These are phyloP conservation scores for Paraphoma sp. DNA, from an alignment of 2,329 filamentous ascomycete genomes.

Conservation along the genomic window DNA sequence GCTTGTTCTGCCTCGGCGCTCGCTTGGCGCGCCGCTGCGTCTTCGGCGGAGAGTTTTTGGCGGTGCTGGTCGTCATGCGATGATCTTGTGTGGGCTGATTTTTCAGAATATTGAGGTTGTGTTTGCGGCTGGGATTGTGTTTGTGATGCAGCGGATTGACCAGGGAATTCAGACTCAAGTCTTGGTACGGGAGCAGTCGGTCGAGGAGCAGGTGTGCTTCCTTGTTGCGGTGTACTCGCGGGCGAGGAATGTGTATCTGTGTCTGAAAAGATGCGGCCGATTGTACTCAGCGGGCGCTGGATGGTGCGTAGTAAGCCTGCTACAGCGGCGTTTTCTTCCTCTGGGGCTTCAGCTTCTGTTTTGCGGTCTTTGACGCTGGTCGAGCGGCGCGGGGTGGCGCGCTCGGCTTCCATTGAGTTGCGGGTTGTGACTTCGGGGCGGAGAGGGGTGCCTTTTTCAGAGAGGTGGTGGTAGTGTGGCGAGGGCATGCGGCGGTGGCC, in stretches of 20 bases:
- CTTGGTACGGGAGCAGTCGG: constrained; percentile 56
- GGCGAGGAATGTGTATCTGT: constrained; percentile 52
- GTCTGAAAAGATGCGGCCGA: constrained; percentile 93
- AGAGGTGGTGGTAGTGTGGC: constrained; percentile 52
- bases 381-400: constrained; percentile 63
- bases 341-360: constrained; percentile 50
- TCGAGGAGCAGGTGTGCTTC: constrained; percentile 58
- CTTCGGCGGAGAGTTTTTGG: constrained; percentile 71
- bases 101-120: constrained; percentile 10
- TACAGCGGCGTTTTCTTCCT: constrained; percentile 79
- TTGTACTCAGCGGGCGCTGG: constrained; percentile 86
- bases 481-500: constrained; percentile 49
- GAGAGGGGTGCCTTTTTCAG: constrained; percentile 58
- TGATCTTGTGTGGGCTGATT: constrained; percentile 7
- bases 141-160: not conserved
- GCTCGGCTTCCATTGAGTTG: constrained; percentile 66
- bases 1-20: constrained; percentile 90
- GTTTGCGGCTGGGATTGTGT: constrained; percentile 1
- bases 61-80: constrained; percentile 34
- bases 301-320: constrained; percentile 87
- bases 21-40: constrained; percentile 87
- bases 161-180: constrained; percentile 42
- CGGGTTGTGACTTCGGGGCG: constrained; percentile 65
- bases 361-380: constrained; percentile 56
- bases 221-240: constrained; percentile 55